Evolutionary conservation across 441 rosid species (phyloP), one percentile per base, ranked within the genome.

Genomic region (Populus hybrid): DNA sequence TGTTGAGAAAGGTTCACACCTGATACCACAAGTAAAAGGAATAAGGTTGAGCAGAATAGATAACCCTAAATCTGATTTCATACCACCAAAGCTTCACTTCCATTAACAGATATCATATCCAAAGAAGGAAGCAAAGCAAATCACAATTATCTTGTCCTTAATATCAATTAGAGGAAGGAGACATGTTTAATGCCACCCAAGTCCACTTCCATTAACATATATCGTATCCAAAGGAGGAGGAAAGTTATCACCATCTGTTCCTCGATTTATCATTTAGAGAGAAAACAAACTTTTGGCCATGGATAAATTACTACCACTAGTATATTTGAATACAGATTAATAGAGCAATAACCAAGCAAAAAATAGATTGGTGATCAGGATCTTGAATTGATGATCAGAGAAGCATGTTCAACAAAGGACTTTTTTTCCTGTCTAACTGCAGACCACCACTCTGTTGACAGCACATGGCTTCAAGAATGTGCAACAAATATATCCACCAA

Each of bases 1-100:
- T 40, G 97, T 95, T 78, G 99, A 95, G 89, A 92, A 95, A n/a
- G 98, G 95, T 73, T 95, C 99, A 80, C 99, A 95, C 99, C 99
- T 95, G 79, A 78, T 69, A 78, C 65, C 82, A 83, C 35, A 46
- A 83, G 79, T 78, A 14, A 74, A 34, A 63, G 57, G 38, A 68
- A 80, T 3, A 68, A 72, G 36, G 65, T 54, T 65, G 70, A 75
- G 77, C 24, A 73, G 16, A 24, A 69, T 54, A 21, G 28, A 36
- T 70, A 42, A 26, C 76, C 23, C 68, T 23, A 40, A 65, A 81
- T 72, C 64, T 63, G 34, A 12, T 67, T 26, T 11, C 38, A 26
- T 18, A 46, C 20, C 57, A 46, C 5, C 57, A 14, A 46, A 46
- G 32, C 57, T 28, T 40, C 50, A 61, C 74, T 24, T 59, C 7